phyloP scores from a whole-genome alignment of 2,329 filamentous ascomycete genomes.

The Coniochaeta ligniaria region DNA sequence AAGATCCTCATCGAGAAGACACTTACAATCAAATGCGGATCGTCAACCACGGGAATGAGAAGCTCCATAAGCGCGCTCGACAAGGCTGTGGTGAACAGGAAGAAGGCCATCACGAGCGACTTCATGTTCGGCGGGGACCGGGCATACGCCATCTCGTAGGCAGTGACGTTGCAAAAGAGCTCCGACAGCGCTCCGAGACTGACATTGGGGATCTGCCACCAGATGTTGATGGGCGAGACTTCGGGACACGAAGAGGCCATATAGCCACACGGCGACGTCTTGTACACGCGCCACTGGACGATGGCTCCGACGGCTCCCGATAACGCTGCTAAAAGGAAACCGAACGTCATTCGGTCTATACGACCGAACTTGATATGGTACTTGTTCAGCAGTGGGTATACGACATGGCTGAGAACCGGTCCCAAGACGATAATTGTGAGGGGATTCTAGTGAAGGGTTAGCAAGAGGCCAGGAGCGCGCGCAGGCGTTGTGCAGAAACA shows the following conservation, averaged over 20 bases:
- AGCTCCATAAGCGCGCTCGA: constrained; percentile 42
- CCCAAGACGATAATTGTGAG: constrained; percentile 52
- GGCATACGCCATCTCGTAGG: constrained; percentile 61
- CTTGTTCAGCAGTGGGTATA: constrained; percentile 52
- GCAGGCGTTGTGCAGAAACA: too few relatives aligned
- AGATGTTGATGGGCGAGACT: constrained; percentile 39
- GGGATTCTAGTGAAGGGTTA: constrained; percentile 30
- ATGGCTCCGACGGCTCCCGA: constrained; percentile 43
- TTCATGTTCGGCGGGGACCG: constrained; percentile 61
- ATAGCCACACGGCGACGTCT: constrained; percentile 44
- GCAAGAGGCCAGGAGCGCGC: too few relatives aligned
- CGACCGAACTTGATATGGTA: constrained; percentile 47
- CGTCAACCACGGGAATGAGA: constrained; percentile 30
- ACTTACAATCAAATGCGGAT: constrained; percentile 30
- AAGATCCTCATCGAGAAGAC: neutral
- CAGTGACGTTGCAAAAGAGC: constrained; percentile 54
- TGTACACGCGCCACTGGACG: constrained; percentile 53
- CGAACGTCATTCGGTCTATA: constrained; percentile 48
- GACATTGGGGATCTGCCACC: constrained; percentile 43
- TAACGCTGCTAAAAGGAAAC: constrained; percentile 38
- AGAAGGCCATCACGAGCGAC: constrained; percentile 48
- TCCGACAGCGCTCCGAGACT: constrained; percentile 45
- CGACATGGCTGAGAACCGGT: constrained; percentile 39
- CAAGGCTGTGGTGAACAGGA: constrained; percentile 50
- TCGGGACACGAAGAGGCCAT: constrained; percentile 30